phyloP scores from a whole-genome alignment of 441 rosid species.

The Populus hybrid region DNA sequence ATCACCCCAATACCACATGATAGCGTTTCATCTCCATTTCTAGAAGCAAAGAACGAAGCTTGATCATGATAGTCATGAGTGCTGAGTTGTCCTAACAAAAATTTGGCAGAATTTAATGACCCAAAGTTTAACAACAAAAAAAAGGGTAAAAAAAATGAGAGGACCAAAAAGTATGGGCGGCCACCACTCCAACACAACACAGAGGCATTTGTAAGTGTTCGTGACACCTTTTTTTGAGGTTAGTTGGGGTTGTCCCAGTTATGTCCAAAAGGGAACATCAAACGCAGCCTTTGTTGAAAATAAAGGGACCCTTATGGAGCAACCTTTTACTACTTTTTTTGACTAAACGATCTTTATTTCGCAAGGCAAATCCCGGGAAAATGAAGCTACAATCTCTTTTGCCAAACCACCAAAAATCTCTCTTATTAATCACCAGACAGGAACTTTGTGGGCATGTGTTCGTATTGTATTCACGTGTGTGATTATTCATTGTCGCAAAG shows the following conservation, averaged over 20 bases:
- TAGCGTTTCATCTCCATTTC: not conserved
- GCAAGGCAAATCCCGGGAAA: not conserved
- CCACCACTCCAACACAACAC: not conserved
- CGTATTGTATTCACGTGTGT: no score
- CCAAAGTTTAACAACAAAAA: not conserved
- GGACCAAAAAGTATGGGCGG: not conserved
- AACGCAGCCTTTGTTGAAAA: slow-evolving; percentile 16
- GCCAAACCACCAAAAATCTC: not conserved
- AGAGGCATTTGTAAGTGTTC: no score
- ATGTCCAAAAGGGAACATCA: not conserved
- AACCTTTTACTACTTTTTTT: not conserved
- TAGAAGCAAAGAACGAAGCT: not conserved
- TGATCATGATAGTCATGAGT: not conserved
- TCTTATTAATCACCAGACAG: no score
- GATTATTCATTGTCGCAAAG: not conserved
- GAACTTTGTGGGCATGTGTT: no score
- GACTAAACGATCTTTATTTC: not conserved
- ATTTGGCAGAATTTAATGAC: no score
- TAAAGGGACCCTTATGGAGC: not conserved
- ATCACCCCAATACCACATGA: no score
- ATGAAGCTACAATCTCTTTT: no score
- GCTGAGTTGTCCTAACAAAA: not conserved
- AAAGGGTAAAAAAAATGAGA: not conserved
- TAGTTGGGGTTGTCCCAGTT: not conserved
- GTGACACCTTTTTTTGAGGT: not conserved